Evolutionary conservation across 1,284 basidiomycete species (phyloP), one percentile per base, ranked within the genome.

Genomic region (Sporisorium sorghi): DNA sequence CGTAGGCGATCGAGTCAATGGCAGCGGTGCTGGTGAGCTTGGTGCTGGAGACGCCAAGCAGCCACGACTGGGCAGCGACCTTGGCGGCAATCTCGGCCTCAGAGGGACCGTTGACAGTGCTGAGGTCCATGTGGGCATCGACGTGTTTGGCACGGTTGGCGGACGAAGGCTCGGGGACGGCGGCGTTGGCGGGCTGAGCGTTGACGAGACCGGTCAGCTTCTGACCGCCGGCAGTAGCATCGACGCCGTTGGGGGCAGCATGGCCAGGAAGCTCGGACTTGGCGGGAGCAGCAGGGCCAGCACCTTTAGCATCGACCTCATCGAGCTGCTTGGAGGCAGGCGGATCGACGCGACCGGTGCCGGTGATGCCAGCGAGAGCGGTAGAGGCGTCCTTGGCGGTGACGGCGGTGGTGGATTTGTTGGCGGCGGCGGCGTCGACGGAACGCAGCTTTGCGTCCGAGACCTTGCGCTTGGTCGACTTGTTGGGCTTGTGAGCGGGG

Each of bases 1-100:
- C 58, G 70, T 81, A 82, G n/a, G 79, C 77, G 37, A 80, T 68
- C 56, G 76, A 61, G 57, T 84, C 83, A 63, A 84, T 79, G 42
- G 66, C 72, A 33, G 67, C 75, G 30, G 74, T 75, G 48, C 76
- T 73, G 39, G 80, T 82, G 43, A 72, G 44, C 33, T 53, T 66
- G 58, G 62, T 43, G 54, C 66, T 63, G 37, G 72, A 59, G 35
- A 78, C 51, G 28, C 78, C 78, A 30, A 74, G 59, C 56, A 81
- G 59, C 78, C 80, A 81, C 19, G 78, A 76, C 47, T 65, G 66
- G 32, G 73, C 67, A 5, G 76, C 52, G 37, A 53, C 37, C 40
- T 56, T 52, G 59, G 75, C 71, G n/a, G 71, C 68, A n/a, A 74
- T 26, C 47, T 76, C 62, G 19, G 75, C 71, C 24, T 65, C 74